Base-by-base conservation (phyloP, 1,284 basidiomycete species). In the Austroboletus rostrupii region DNA sequence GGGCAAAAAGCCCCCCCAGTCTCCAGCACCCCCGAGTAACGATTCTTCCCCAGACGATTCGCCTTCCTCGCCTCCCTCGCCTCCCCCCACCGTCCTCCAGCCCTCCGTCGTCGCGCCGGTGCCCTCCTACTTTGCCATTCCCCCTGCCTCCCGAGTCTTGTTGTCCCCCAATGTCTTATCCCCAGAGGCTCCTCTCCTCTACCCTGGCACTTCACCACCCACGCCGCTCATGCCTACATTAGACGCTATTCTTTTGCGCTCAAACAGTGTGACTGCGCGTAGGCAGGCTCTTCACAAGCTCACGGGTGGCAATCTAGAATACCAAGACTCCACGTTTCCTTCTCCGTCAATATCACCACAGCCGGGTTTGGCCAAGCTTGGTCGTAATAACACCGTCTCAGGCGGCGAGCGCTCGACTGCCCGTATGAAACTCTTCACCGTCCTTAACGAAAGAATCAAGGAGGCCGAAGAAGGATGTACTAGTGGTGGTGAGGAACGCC, bases 281-380 rank as follows among this genome's bases (percentile, higher is more conserved):
- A 79, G 81, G 64, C 75, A 84, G 72, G 85, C 86, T 11, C 78
- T 90, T 76, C 79, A 83, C 58, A 89, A 89, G 61, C 71, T 90
- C 45, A 87, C 82, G 1, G 81, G 83, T 20, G 83, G 80, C 32
- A 74, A 75, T 32, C 79, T 72, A 6, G 76, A 83, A 54, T 53
- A 57, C 11, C 61, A 56, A 20, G 81, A 85, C 40, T 52, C 67
- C 33, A 46, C 54, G 20, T 53, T 61, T 47, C 21, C 58, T 35
- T 67, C 75, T 7, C 61, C 77, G n/a, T 76, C 79, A 2, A 56
- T 67, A 11, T 70, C 79, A 13, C 77, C 81, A 7, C 76, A 80
- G 21, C 75, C 76, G 19, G 70, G 69, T 21, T 66, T 70, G 4
- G 72, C 66, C 11, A 77, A 76, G 55, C 70, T 90, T 20, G 72